A percentile compares a stretch with the other conserved stretches of the same genome.
Conservation (phyloP, 1,284 basidiomycete genomes). For the Ceratobasidium sp. region DNA sequence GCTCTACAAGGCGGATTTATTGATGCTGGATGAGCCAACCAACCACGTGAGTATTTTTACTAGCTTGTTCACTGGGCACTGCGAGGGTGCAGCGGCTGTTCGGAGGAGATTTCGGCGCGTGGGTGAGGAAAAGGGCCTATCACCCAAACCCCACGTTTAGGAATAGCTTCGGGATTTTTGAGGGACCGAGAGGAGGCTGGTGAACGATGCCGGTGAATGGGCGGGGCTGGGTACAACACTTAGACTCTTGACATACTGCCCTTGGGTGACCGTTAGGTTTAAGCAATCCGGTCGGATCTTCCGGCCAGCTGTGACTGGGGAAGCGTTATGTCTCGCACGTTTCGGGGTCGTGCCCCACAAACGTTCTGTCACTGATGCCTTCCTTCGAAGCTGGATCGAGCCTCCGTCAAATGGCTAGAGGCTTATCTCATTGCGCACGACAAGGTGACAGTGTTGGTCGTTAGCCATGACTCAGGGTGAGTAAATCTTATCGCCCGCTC, state of each 20-base stretch:
- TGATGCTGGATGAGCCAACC: constrained; percentile 74
- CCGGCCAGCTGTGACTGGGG: not conserved
- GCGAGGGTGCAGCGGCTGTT: not conserved
- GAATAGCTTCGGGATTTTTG: not conserved
- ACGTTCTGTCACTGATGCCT: constrained; percentile 48
- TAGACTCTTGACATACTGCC: no score
- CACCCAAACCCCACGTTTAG: not conserved
- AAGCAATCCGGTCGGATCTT: not conserved
- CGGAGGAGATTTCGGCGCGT: not conserved
- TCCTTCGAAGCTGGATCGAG: constrained; percentile 80
- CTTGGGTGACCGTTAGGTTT: no score
- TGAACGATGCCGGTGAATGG: no score
- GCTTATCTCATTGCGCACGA: constrained; percentile 86
- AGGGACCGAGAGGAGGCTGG: not conserved
- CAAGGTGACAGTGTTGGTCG: constrained; percentile 91
- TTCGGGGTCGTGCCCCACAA: not conserved
- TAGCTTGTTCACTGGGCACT: not conserved
- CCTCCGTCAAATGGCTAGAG: constrained; percentile 95
- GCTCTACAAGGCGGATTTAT: constrained; percentile 90
- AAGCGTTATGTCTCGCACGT: not conserved
- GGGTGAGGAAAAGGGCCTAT: not conserved
- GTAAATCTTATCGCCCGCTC: constrained; percentile 54
- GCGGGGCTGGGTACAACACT: no score
- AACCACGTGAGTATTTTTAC: constrained; percentile 79
- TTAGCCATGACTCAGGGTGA: constrained; percentile 97